Percentiles rank a stretch among this genome's conserved stretches.
phyloP scores from a whole-genome alignment of 2,329 filamentous ascomycete species.

The Penicillium psychrosexuale region DNA sequence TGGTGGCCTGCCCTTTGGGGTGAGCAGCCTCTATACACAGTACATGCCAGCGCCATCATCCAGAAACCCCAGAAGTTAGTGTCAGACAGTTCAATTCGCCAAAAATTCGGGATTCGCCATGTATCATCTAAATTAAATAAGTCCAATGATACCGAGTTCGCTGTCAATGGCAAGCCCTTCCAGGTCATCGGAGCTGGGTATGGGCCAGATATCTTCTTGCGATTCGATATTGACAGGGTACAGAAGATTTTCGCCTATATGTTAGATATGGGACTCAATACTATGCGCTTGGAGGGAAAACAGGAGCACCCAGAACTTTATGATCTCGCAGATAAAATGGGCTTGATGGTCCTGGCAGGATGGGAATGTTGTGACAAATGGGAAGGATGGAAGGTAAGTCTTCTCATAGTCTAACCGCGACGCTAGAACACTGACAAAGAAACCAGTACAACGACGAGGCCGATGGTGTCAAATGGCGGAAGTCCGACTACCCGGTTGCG shows the following conservation, averaged over 20 bases:
- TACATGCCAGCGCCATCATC: conserved; percentile 30
- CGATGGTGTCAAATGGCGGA: conserved; percentile 47
- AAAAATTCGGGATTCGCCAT: conserved; percentile 54
- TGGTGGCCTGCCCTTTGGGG: conserved; percentile 66
- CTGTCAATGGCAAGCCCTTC: conserved; percentile 57
- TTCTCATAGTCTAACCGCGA: not conserved
- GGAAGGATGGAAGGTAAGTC: conserved; percentile 55
- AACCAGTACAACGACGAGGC: conserved; percentile 55
- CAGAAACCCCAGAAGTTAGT: conserved; percentile 5
- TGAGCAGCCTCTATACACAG: conserved; percentile 52
- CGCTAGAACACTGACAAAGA: not conserved
- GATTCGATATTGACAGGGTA: conserved; percentile 53
- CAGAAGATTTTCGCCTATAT: conserved; percentile 52
- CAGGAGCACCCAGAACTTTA: conserved; percentile 63
- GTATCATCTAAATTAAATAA: conserved; percentile 52
- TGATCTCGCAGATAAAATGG: conserved; percentile 56
- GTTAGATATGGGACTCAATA: conserved; percentile 62
- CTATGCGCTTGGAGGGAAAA: conserved; percentile 62
- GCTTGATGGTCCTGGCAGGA: conserved; percentile 60
- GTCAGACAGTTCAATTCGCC: conserved; percentile 36
- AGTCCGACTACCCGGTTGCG: conserved; percentile 55
- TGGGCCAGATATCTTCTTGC: conserved; percentile 59
- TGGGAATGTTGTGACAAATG: conserved; percentile 69
- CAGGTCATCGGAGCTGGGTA: conserved; percentile 62
- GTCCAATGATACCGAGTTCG: conserved; percentile 55